A percentile compares a stretch with the other conserved stretches of the same genome.
phyloP scores from a whole-genome alignment of 2,329 filamentous ascomycete species.

The Coleophoma eucalyptorum region DNA sequence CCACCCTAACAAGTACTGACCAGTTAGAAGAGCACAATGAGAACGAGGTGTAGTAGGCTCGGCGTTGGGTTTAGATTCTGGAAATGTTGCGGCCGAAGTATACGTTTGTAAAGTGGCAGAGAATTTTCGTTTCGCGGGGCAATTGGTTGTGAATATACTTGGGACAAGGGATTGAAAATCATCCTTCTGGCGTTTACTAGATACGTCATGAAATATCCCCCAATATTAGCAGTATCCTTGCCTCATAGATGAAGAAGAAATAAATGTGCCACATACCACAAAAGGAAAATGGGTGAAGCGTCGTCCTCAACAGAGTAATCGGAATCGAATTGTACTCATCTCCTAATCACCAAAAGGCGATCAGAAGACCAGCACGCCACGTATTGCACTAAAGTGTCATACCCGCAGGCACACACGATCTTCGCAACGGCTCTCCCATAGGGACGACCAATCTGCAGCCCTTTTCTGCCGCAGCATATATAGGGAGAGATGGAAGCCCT shows the following conservation, averaged over 20 bases:
- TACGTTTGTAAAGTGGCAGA: too few species aligned
- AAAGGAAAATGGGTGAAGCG: constrained; percentile 23
- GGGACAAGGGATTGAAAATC: too few species aligned
- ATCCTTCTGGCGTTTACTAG: too few species aligned
- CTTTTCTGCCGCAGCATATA: constrained; percentile 25
- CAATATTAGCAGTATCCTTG: constrained; percentile 28
- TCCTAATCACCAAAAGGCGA: constrained; percentile 10
- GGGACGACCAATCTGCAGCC: constrained; percentile 44
- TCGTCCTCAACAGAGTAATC: constrained; percentile 29
- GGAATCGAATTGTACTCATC: constrained; percentile 33
- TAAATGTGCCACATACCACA: constrained; percentile 16
- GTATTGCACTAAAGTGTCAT: constrained; percentile 94
- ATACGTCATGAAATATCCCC: background rate
- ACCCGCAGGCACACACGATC: constrained; percentile 65
- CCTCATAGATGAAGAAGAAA: background rate
- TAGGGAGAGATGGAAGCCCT: constrained; percentile 41
- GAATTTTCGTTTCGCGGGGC: too few species aligned
- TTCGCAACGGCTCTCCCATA: constrained; percentile 93
- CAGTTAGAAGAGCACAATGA: too few species aligned
- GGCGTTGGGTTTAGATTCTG: too few species aligned
- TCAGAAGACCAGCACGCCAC: constrained; percentile 60
- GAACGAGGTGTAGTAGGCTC: too few species aligned
- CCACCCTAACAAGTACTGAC: too few species aligned
- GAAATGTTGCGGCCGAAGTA: too few species aligned
- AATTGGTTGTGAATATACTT: too few species aligned